Evolutionary conservation across 2,329 filamentous ascomycete genomes (phyloP), one percentile per base, ranked within the genome.

Genomic region (Cladosporium oxysporum): DNA sequence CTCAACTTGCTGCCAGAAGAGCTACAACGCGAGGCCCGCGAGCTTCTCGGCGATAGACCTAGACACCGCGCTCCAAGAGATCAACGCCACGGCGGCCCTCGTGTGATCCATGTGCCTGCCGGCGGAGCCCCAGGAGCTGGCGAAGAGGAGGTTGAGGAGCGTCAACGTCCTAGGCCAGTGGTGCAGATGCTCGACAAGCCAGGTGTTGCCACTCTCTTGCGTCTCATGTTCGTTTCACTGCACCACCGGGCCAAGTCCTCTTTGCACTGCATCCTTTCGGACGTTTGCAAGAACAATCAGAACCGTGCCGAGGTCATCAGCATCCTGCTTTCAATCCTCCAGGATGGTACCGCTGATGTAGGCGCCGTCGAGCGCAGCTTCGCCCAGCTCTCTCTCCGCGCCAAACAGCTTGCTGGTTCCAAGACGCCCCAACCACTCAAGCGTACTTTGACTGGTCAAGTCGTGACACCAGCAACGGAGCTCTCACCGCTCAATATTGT

Each of bases 141-240:
- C 23, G 49, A 35, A 35, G 55, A 53, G 29, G 57, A 60, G 6
- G 31, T 37, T 16, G 55, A 59, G 29, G 64, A 66, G 49, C 33
- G 59, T 11, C 28, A 28, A 26, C 64, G 64, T 16, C 26, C 57
- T 18, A 90, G 91, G 68, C 89, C 92, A 26, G 91, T 96, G 66
- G 91, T 97, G 28, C 95, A 99, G 76, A 97, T 99, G 90, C 87
- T 99, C 33, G 95, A 99, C 78, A 97, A 97, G 79, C 87, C 93
- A 57, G 95, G 96, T 29, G 90, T 99, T 70, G 95, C 96, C 29
- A 98, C 95, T n/a, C 83, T 99, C 37, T 84, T 99, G 52, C 91
- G 96, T n/a, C 85, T 99, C 11, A 97, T 99, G 94, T 99, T 99
- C 77, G 93, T 98, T 72, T 91, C 92, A 58, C 92, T 97, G 70